These are phyloP conservation scores for Collariella sp. DNA, from an alignment of 495 filamentous ascomycete genomes.

Conservation along the genomic window DNA sequence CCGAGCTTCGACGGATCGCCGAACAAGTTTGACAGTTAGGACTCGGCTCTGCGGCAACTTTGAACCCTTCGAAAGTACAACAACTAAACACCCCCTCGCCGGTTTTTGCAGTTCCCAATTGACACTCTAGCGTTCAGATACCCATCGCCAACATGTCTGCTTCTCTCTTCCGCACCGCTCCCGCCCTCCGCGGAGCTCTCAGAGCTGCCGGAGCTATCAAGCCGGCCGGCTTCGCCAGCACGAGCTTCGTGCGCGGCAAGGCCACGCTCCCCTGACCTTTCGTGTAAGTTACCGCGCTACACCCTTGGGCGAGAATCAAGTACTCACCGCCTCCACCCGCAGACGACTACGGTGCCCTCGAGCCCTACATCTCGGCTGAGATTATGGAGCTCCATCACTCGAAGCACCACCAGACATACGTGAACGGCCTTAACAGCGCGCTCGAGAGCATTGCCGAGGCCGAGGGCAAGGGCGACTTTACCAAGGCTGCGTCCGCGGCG, in stretches of 20 bases:
- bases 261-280: constrained; percentile 89
- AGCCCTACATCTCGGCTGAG: constrained; percentile 88
- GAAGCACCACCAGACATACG: constrained; percentile 74
- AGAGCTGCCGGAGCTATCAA: constrained; percentile 31
- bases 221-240: constrained; percentile 51
- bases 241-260: constrained; percentile 74
- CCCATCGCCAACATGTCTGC: constrained; percentile 38
- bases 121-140: background rate
- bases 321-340: background rate
- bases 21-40: constrained; percentile 3
- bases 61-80: background rate
- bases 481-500: constrained; percentile 69
- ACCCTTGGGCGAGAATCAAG: background rate
- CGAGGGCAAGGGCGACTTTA: constrained; percentile 48
- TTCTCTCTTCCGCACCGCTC: constrained; percentile 44
- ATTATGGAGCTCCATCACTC: constrained; percentile 94
- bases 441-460: constrained; percentile 54
- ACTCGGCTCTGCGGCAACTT: background rate
- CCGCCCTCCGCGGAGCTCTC: constrained; percentile 38
- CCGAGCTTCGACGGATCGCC: constrained; percentile 17
- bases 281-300: constrained; percentile 52
- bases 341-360: constrained; percentile 88
- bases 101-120: constrained; percentile 11
- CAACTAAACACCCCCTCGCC: background rate
- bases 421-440: constrained; percentile 60